These are phyloP conservation scores for Acanthamoeba royreba DNA, from an alignment of 208 protist species.

Conservation along the genomic window DNA sequence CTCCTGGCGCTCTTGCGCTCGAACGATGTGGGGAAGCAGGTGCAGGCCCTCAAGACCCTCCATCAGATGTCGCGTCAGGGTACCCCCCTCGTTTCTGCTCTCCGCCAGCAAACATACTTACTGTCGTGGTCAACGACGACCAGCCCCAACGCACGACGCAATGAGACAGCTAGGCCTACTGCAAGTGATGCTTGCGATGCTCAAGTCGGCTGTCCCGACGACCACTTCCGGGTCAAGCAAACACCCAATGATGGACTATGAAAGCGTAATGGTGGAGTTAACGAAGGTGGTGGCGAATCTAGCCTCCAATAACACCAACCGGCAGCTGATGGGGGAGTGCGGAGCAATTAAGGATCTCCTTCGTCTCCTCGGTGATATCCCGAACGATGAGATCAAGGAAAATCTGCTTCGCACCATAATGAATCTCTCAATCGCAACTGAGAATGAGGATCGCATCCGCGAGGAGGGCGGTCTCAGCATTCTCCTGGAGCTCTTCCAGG, in stretches of 20 bases:
- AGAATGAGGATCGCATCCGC: not conserved
- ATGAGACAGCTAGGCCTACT: not conserved
- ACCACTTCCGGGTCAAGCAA: not conserved
- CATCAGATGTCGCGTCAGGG: not conserved
- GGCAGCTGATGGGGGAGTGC: not conserved
- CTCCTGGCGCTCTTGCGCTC: not conserved
- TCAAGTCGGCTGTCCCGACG: not conserved
- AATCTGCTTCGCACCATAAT: not conserved
- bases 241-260: not conserved
- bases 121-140: not conserved
- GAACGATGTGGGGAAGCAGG: not conserved
- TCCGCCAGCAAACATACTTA: not conserved
- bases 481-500: not conserved
- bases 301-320: not conserved
- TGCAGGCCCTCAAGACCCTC: not conserved
- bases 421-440: not conserved
- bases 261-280: not conserved
- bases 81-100: not conserved
- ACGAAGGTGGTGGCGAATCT: not conserved
- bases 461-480: not conserved
- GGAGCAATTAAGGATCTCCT: not conserved
- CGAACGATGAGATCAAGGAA: not conserved
- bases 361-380: not conserved
- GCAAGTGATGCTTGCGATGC: not conserved
- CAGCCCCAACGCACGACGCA: not conserved